These are phyloP conservation scores for Gossypioides kirkii DNA, from an alignment of 345 rosid species.

Conservation along the genomic window DNA sequence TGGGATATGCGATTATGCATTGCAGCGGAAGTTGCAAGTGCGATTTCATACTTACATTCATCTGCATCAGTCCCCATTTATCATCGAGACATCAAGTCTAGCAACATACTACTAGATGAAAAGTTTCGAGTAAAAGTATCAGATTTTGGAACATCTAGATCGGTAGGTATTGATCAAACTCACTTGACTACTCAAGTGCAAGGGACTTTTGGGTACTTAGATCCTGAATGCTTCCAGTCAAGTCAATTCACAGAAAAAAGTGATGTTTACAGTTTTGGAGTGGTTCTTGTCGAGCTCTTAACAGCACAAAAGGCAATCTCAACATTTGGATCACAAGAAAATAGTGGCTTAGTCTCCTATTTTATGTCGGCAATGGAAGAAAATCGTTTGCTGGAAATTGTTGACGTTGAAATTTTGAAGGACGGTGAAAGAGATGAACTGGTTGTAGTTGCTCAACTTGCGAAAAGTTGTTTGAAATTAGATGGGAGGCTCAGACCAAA, in stretches of 20 bases:
- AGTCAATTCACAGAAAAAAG: slow-evolving; percentile 19
- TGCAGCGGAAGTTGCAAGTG: background rate
- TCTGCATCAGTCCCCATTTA: slow-evolving; percentile 8
- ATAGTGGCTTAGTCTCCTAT: background rate
- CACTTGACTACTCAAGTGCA: slow-evolving; percentile 18
- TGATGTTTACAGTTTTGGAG: background rate
- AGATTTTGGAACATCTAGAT: slow-evolving; percentile 23
- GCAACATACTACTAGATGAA: background rate
- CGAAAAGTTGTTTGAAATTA: slow-evolving; percentile 7
- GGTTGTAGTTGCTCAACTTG: background rate
- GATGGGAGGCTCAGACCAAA: background rate
- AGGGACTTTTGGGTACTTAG: slow-evolving; percentile 19
- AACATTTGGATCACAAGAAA: background rate
- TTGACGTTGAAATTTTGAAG: background rate
- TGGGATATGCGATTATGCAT: background rate
- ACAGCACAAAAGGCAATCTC: slow-evolving; percentile 6
- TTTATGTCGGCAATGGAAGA: background rate
- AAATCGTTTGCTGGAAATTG: background rate
- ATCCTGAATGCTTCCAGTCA: slow-evolving; percentile 21
- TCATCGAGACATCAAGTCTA: slow-evolving; percentile 24
- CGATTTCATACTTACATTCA: background rate
- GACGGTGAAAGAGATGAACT: background rate
- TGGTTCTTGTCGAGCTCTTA: slow-evolving; percentile 6
- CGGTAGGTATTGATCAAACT: slow-evolving; percentile 18
- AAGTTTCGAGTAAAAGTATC: slow-evolving; percentile 12